Evolutionary conservation across 2,329 filamentous ascomycete genomes (phyloP).

Genomic region (Fusarium sp.): DNA sequence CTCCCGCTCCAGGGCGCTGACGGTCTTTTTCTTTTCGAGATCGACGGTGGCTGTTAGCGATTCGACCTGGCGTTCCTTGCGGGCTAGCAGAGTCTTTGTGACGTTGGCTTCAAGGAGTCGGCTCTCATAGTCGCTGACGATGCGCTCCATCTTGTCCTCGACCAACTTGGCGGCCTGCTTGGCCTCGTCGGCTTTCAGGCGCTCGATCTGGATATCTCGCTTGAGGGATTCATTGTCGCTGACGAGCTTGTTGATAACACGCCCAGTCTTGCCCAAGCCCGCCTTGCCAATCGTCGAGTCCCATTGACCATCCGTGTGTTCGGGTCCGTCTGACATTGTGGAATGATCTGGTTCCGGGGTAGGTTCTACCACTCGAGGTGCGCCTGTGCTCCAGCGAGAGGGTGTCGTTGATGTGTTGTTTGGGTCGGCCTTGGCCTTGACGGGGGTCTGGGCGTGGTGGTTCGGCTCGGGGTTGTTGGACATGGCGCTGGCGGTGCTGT

Average conservation of each 20-base stretch:
- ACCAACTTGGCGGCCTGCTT: slow-evolving; percentile 74
- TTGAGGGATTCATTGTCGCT: slow-evolving; percentile 84
- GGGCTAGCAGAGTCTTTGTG: slow-evolving; percentile 76
- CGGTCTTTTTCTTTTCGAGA: slow-evolving; percentile 71
- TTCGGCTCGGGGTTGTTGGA: slow-evolving; percentile 54
- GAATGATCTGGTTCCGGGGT: slow-evolving; percentile 42
- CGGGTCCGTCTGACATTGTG: slow-evolving; percentile 48
- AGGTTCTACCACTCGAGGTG: slow-evolving; percentile 49
- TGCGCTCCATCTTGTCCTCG: slow-evolving; percentile 78
- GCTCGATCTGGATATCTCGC: slow-evolving; percentile 76
- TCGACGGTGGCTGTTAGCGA: slow-evolving; percentile 74
- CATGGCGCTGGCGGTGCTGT: slow-evolving; percentile 64
- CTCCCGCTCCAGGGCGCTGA: slow-evolving; percentile 70
- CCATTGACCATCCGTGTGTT: slow-evolving; percentile 60
- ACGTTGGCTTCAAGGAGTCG: slow-evolving; percentile 77
- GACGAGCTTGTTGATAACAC: slow-evolving; percentile 84
- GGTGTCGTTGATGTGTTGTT: slow-evolving; percentile 44
- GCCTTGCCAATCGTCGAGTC: slow-evolving; percentile 78
- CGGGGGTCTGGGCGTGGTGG: slow-evolving; percentile 48
- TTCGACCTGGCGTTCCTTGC: slow-evolving; percentile 81
- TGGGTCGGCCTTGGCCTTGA: slow-evolving; percentile 53
- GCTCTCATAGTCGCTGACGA: slow-evolving; percentile 76
- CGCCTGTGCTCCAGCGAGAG: slow-evolving; percentile 48
- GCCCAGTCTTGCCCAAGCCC: slow-evolving; percentile 78
- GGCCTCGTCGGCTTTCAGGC: slow-evolving; percentile 75